Conservation (phyloP, 2,329 filamentous ascomycete species). For the Sporothrix brunneoviolacea region DNA sequence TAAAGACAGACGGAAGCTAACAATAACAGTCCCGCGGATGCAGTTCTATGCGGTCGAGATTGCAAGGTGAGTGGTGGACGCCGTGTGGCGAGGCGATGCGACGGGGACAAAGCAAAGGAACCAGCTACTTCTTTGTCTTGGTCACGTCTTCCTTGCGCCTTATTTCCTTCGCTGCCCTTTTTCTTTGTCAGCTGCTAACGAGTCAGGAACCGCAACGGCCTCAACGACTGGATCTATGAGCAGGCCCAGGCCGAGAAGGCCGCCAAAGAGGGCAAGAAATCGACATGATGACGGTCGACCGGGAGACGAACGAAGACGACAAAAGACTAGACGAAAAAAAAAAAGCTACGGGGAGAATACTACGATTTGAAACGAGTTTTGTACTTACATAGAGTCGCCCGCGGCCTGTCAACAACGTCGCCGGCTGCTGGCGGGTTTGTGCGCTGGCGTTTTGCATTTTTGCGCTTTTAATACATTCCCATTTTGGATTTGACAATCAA, state of each 20-base stretch:
- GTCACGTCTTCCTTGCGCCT: no score
- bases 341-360: background rate
- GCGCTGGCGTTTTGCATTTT: background rate
- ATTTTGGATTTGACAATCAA: no score
- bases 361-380: background rate
- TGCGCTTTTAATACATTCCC: background rate
- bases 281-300: no score
- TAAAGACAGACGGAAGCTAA: conserved; percentile 6
- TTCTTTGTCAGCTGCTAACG: conserved; percentile 42
- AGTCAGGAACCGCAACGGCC: conserved; percentile 71
- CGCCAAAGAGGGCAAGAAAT: conserved; percentile 9
- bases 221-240: conserved; percentile 98
- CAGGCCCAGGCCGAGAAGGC: conserved; percentile 58
- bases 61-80: conserved; percentile 33
- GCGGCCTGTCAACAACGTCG: background rate
- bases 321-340: background rate
- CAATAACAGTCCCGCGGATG: conserved; percentile 43
- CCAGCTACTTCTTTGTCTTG: no score
- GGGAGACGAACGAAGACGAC: background rate
- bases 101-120: no score
- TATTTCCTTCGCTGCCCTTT: background rate
- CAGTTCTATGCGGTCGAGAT: conserved; percentile 51
- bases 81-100: no score
- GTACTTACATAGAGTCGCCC: background rate
- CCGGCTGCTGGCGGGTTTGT: background rate